Conservation (phyloP, 345 rosid genomes). For the Citrus sp. region DNA sequence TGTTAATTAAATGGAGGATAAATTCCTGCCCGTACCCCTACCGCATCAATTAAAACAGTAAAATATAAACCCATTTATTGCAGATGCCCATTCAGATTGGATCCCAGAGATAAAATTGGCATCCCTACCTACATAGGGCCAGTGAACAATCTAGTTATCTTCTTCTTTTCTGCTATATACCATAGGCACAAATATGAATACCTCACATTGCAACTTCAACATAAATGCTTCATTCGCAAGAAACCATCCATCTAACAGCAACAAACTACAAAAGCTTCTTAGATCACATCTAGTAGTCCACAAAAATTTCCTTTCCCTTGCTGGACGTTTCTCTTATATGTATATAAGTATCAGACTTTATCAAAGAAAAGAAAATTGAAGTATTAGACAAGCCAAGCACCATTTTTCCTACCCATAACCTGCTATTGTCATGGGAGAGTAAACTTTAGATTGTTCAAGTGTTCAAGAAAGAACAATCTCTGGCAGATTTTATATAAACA, state of each 20-base stretch:
- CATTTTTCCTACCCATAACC: slow-evolving; percentile 3
- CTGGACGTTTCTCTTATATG: neutral
- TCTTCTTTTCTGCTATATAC: neutral
- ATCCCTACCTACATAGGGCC: neutral
- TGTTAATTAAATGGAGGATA: too few relatives aligned
- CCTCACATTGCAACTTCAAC: neutral
- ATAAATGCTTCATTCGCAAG: neutral
- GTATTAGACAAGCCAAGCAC: slow-evolving; percentile 6
- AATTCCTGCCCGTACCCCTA: too few relatives aligned
- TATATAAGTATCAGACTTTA: neutral
- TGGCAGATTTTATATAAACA: neutral
- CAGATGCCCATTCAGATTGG: too few relatives aligned
- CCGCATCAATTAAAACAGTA: too few relatives aligned
- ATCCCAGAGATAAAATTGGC: too few relatives aligned
- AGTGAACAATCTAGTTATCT: neutral
- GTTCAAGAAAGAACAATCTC: neutral
- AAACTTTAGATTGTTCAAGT: neutral
- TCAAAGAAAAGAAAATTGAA: too few relatives aligned
- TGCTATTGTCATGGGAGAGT: neutral
- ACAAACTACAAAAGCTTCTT: neutral
- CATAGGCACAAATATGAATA: neutral
- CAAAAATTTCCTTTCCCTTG: neutral
- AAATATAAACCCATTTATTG: too few relatives aligned
- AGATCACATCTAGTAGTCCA: neutral
- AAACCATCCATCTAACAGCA: neutral